phyloP scores from a whole-genome alignment of 1,284 basidiomycete genomes.

The Ceratobasidium sp. region DNA sequence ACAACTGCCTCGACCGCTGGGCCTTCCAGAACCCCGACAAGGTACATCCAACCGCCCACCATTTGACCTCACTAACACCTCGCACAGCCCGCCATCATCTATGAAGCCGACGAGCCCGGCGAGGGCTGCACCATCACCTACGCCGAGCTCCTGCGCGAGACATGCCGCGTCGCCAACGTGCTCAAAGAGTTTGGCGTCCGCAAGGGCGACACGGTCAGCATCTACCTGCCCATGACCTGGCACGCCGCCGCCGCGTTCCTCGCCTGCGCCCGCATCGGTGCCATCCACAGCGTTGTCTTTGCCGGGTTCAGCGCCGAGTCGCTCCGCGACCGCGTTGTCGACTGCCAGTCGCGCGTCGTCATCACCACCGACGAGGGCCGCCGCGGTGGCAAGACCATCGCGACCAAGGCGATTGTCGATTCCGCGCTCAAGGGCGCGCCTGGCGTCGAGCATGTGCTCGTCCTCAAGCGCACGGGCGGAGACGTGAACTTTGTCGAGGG shows the following conservation, averaged over 20 bases:
- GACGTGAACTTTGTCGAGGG: slow-evolving; percentile 85
- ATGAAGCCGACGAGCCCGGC: slow-evolving; percentile 95
- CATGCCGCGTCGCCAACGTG: slow-evolving; percentile 91
- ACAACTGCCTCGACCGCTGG: slow-evolving; percentile 98
- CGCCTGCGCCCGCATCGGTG: slow-evolving; percentile 96
- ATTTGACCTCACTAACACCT: slow-evolving; percentile 17
- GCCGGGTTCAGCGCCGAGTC: slow-evolving; percentile 98
- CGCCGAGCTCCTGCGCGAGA: slow-evolving; percentile 88
- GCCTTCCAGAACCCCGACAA: slow-evolving; percentile 92
- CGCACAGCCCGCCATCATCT: slow-evolving; percentile 89
- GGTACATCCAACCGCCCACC: slow-evolving; percentile 57
- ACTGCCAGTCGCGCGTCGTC: slow-evolving; percentile 89
- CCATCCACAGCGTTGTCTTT: slow-evolving; percentile 98
- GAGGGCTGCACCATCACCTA: slow-evolving; percentile 84
- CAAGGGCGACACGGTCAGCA: slow-evolving; percentile 94
- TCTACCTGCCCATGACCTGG: slow-evolving; percentile 93
- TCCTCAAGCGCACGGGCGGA: slow-evolving; percentile 89
- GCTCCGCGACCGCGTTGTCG: slow-evolving; percentile 90
- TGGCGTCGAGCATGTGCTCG: slow-evolving; percentile 89
- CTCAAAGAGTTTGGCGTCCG: slow-evolving; percentile 91
- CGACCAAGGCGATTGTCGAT: slow-evolving; percentile 96
- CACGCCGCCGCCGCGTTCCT: slow-evolving; percentile 96
- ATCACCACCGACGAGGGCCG: slow-evolving; percentile 97
- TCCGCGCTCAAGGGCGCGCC: slow-evolving; percentile 89
- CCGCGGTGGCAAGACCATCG: slow-evolving; percentile 94